Evolutionary conservation across 805 yeast species (phyloP).

Genomic region (Millerozyma acaciae): DNA sequence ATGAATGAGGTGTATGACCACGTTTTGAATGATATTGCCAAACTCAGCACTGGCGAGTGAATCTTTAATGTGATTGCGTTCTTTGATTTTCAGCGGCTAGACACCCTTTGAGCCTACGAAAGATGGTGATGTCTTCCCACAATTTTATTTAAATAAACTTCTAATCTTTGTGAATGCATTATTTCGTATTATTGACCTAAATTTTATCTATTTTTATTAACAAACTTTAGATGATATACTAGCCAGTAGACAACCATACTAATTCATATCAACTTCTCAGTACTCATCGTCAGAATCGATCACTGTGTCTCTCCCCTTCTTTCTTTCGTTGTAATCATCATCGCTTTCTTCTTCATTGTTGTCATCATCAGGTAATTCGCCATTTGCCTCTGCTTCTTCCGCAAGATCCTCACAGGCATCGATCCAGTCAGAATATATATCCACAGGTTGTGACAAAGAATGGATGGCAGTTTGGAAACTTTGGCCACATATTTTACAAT

Average conservation of each 20-base stretch:
- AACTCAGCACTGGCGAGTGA: too few relatives aligned
- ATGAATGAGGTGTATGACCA: conserved; percentile 19
- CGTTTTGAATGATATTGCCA: conserved; percentile 15
- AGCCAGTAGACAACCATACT: conserved; percentile 4
- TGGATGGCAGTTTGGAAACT: conserved; percentile 85
- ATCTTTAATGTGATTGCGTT: too few relatives aligned
- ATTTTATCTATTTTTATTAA: too few relatives aligned
- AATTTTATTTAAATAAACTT: too few relatives aligned
- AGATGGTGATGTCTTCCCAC: too few relatives aligned
- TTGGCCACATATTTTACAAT: conserved; percentile 93
- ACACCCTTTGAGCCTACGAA: too few relatives aligned
- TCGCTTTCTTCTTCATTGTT: conserved; percentile 31
- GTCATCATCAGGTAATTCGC: conserved; percentile 17
- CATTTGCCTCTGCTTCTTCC: conserved; percentile 46
- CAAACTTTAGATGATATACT: conserved; percentile 1
- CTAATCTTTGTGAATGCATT: too few relatives aligned
- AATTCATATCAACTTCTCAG: conserved; percentile 6
- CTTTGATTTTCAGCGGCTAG: too few relatives aligned
- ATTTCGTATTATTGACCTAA: too few relatives aligned
- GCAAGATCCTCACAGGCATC: conserved; percentile 93
- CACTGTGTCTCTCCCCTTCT: conserved; percentile 15
- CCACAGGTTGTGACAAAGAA: conserved; percentile 83
- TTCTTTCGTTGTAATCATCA: conserved; percentile 24
- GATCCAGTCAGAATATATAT: conserved; percentile 95
- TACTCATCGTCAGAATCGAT: conserved; percentile 30